Conservation (phyloP, 2,329 filamentous ascomycete genomes). For the Hypoxylon sp. region DNA sequence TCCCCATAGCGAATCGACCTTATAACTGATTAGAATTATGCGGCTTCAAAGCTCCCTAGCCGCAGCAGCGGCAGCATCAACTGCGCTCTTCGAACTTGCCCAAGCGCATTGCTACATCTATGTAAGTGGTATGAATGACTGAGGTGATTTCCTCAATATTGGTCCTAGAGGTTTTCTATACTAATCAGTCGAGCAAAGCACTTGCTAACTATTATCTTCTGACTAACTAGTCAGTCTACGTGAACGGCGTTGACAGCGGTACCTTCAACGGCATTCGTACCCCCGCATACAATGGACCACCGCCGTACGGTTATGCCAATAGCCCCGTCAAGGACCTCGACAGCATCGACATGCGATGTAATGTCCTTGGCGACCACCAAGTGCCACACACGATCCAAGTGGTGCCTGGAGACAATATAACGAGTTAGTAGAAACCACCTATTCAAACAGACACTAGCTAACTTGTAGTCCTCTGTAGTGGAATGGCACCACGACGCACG, state of each 20-base stretch:
- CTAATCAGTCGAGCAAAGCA: background rate
- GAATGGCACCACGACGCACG: constrained; percentile 35
- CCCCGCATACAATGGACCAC: constrained; percentile 31
- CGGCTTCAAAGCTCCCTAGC: constrained; percentile 7
- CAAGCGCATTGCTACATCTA: constrained; percentile 32
- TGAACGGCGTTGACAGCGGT: constrained; percentile 33
- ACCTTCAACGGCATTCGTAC: constrained; percentile 32
- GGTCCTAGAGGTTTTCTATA: background rate
- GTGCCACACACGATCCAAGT: constrained; percentile 33
- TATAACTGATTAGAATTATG: constrained; percentile 2
- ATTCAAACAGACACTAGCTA: no score
- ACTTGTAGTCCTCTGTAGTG: constrained; percentile 10
- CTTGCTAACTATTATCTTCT: background rate
- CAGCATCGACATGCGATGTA: constrained; percentile 37
- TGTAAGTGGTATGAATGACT: constrained; percentile 3
- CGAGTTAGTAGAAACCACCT: constrained; percentile 14
- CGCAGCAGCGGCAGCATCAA: constrained; percentile 11
- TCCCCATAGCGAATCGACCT: background rate
- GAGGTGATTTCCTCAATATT: background rate
- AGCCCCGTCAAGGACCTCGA: constrained; percentile 34
- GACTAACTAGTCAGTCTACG: constrained; percentile 28
- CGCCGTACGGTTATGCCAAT: constrained; percentile 31
- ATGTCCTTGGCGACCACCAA: constrained; percentile 33
- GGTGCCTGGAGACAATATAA: constrained; percentile 32
- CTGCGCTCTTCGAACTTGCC: background rate